Conservation (phyloP, 768 basidiomycete genomes). For the Russula olivacea region DNA sequence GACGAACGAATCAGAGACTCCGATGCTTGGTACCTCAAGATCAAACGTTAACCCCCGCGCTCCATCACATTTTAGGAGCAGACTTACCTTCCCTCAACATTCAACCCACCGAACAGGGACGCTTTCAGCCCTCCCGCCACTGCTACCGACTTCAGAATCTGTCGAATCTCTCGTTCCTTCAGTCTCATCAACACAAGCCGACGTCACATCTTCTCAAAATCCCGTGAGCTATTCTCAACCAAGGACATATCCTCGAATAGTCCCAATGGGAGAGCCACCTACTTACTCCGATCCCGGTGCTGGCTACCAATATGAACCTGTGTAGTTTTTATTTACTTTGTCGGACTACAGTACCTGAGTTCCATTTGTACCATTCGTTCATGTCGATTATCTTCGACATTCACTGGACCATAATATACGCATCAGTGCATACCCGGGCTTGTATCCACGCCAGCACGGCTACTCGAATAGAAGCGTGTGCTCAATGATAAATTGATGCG, state of each 20-base stretch:
- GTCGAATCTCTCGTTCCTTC: constrained; percentile 2
- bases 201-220: background rate
- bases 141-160: background rate
- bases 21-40: background rate
- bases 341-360: background rate
- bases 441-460: background rate
- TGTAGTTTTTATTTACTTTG: constrained; percentile 3
- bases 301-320: background rate
- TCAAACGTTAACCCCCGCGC: background rate
- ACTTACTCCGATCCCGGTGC: constrained; percentile 11
- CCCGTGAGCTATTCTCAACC: background rate
- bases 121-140: background rate
- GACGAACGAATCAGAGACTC: background rate
- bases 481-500: too few species aligned
- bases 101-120: background rate
- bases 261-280: constrained; percentile 11
- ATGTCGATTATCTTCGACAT: background rate
- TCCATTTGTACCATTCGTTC: constrained; percentile 17
- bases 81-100: background rate
- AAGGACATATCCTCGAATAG: background rate
- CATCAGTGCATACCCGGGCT: background rate
- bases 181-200: background rate
- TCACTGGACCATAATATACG: constrained; percentile 12
- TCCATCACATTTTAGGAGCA: constrained; percentile 9
- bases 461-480: background rate